These are phyloP conservation scores for Solanum sitiens DNA, from an alignment of 257 asterid genomes.

Conservation along the genomic window DNA sequence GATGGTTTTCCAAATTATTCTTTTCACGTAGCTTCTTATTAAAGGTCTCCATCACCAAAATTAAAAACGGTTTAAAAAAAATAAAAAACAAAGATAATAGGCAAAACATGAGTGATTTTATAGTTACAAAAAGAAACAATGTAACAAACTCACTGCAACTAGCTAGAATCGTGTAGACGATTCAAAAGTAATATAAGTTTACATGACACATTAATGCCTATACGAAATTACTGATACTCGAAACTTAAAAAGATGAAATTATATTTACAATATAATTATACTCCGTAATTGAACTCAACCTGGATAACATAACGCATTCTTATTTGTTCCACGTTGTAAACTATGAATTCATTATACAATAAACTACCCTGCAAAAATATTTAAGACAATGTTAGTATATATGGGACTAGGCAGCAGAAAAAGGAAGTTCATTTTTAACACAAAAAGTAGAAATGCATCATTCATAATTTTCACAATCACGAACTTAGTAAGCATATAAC, in stretches of 20 bases:
- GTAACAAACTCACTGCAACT: neutral
- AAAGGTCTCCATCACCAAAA: neutral
- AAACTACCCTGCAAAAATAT: conserved; percentile 42
- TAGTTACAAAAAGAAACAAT: neutral
- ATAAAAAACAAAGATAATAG: neutral
- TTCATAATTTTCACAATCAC: neutral
- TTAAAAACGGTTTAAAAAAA: neutral
- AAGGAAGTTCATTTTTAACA: neutral
- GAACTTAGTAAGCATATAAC: neutral
- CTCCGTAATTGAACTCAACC: conserved; percentile 60
- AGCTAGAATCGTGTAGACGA: neutral
- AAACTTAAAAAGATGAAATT: neutral
- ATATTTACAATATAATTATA: neutral
- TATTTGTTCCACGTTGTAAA: conserved; percentile 85
- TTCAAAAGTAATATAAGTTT: neutral
- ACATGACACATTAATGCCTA: neutral
- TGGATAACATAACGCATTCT: conserved; percentile 81
- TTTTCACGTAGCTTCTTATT: too few relatives aligned
- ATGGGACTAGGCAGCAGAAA: neutral
- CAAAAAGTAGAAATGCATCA: neutral
- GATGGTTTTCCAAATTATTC: neutral
- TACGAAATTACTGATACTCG: neutral
- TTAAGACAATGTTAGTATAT: neutral
- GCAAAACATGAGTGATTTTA: neutral
- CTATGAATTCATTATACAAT: conserved; percentile 83